Evolutionary conservation across 768 basidiomycete species (phyloP).

Genomic region (Psilocybe tampanensis): DNA sequence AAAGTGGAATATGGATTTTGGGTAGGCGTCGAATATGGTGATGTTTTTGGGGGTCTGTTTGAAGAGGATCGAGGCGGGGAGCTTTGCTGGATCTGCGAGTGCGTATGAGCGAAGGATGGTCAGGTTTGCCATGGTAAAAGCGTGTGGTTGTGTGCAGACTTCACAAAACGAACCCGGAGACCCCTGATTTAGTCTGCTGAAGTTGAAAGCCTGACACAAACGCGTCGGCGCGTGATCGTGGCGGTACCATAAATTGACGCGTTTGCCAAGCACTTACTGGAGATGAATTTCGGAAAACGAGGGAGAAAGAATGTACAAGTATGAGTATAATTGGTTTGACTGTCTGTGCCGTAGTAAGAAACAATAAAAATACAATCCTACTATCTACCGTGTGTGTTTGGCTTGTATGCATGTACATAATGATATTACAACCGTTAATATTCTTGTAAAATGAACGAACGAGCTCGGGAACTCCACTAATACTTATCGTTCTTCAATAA

Average conservation of each 20-base stretch:
- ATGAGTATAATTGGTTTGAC: no score
- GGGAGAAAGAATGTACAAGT: no score
- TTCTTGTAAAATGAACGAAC: no score
- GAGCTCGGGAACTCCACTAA: neutral
- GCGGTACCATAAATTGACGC: neutral
- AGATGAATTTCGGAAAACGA: no score
- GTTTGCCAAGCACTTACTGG: neutral
- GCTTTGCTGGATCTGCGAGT: constrained; percentile 43
- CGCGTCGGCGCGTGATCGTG: neutral
- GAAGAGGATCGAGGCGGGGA: constrained; percentile 67
- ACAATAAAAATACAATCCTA: neutral
- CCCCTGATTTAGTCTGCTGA: no score
- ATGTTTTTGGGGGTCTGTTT: constrained; percentile 54
- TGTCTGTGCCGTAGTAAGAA: no score
- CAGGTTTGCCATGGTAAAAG: constrained; percentile 47
- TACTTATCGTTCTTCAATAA: constrained; percentile 50
- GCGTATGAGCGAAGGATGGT: constrained; percentile 68
- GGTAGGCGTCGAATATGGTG: constrained; percentile 75
- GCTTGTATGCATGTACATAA: no score
- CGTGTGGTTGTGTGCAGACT: no score
- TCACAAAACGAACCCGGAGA: no score
- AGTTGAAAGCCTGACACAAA: neutral
- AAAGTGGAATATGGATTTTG: constrained; percentile 88
- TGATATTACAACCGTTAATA: no score
- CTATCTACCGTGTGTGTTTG: neutral